Evolutionary conservation across 768 basidiomycete species (phyloP), one percentile per base, ranked within the genome.

Genomic region (Trametes elegans): DNA sequence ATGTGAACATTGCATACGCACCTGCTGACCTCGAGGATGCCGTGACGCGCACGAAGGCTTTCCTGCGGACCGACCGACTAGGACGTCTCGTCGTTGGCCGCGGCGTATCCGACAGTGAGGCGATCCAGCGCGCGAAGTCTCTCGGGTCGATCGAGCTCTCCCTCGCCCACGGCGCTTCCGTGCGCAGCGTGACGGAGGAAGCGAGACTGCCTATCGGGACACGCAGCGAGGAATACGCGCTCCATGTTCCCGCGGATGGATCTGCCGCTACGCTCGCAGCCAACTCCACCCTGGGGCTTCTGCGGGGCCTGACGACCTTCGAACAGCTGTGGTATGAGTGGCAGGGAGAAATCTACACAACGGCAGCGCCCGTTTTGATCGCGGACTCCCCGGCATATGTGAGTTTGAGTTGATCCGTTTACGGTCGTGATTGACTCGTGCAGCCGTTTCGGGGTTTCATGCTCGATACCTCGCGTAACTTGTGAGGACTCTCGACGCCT

Each of bases 391-490:
- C 88, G 7, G 80, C 80, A 16, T 89, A 79, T 71, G 84, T 85
- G 63, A 53, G 80, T 76, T 34, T 16, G 24, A 3, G 29, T 48
- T 40, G 21, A 11, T 3, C 19, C 27, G 28, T 14, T 14, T 28
- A n/a, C 32, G 16, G 27, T 7, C 18, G 29, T 36, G n/a, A 43
- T 7, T 18, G 28, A 14, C 3, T 14, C 16, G 21, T 35, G 13
- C 14, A 87, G 84, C 83, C 84, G 0, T 87, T 83, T 62, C 79
- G 90, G 13, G 88, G 86, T 4, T 77, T 91, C 47, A 81, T 90
- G 81, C 76, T 93, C 7, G 90, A 93, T 64, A 93, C 90, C 0
- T 74, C 88, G 0, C 74, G 90, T 23, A 85, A 90, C 67, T 93
- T 59, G 64, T 62, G 11, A 44, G 26, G 59, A 52, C 5, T 13